These are phyloP conservation scores for Yamadazyma trypodendri DNA, from an alignment of 1,139 yeast genomes.

Conservation along the genomic window DNA sequence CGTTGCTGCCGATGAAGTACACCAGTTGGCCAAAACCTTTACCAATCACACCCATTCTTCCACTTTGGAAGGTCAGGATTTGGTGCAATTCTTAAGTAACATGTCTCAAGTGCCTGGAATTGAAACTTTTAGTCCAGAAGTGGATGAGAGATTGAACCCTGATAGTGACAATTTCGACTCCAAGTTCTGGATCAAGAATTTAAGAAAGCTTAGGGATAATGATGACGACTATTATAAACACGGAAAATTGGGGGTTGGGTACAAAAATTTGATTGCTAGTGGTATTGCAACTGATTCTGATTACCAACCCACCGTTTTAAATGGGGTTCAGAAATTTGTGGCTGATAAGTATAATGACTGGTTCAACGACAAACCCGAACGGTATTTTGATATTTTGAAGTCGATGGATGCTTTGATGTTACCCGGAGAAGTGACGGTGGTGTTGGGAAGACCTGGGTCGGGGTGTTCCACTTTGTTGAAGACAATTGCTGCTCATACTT, in stretches of 20 bases:
- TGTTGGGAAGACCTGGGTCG: conserved; percentile 80
- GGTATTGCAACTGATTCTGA: conserved; percentile 81
- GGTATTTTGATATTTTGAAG: conserved; percentile 30
- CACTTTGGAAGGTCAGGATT: conserved; percentile 40
- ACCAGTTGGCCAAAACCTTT: conserved; percentile 43
- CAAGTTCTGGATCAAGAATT: conserved; percentile 70
- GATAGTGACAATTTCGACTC: conserved; percentile 56
- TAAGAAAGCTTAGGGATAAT: conserved; percentile 50
- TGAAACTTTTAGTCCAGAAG: conserved; percentile 25
- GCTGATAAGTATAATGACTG: conserved; percentile 15
- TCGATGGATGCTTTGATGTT: conserved; percentile 37
- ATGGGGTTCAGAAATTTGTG: conserved; percentile 34
- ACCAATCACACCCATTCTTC: conserved; percentile 27
- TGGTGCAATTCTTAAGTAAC: conserved; percentile 48
- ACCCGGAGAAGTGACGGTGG: conserved; percentile 77
- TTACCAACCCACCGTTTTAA: conserved; percentile 71
- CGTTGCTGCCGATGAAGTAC: conserved; percentile 5
- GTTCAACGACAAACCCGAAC: conserved; percentile 14
- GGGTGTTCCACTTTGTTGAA: conserved; percentile 81
- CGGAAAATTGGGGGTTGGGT: conserved; percentile 65
- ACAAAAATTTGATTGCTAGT: conserved; percentile 64
- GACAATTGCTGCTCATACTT: conserved; percentile 66
- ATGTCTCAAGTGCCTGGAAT: conserved; percentile 58
- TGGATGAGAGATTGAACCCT: conserved; percentile 25
- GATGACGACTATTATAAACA: conserved; percentile 67